Evolutionary conservation across 106 monocot species (phyloP).

Genomic region (Dendrobium nobile): DNA sequence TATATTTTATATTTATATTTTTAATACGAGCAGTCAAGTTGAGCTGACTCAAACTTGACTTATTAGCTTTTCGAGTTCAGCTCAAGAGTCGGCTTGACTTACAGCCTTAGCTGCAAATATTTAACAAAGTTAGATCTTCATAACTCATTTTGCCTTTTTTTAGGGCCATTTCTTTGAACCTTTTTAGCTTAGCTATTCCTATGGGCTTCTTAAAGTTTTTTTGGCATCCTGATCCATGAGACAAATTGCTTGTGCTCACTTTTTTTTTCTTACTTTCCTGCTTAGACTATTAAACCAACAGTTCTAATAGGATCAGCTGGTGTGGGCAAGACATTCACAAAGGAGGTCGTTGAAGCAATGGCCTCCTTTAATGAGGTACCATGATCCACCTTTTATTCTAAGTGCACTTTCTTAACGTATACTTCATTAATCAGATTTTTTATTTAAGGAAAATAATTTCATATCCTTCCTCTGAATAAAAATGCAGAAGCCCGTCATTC

Average conservation of each 20-base stretch:
- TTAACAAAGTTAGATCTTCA: no score
- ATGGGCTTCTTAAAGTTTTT: no score
- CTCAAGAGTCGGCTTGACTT: no score
- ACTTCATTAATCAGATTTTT: neutral
- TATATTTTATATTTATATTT: no score
- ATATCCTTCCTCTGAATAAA: neutral
- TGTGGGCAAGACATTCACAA: conserved; percentile 68
- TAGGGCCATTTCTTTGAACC: neutral
- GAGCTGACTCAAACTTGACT: no score
- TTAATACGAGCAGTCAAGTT: no score
- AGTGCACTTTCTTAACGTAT: neutral
- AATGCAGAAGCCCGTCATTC: conserved; percentile 58
- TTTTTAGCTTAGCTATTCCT: neutral
- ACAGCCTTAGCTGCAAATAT: no score
- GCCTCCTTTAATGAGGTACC: conserved; percentile 71
- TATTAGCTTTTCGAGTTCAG: no score
- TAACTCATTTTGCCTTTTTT: neutral
- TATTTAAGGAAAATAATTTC: neutral
- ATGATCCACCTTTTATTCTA: neutral
- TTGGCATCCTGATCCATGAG: neutral
- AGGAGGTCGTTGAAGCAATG: conserved; percentile 81
- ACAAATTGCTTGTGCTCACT: neutral
- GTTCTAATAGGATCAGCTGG: conserved; percentile 75
- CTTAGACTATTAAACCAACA: conserved; percentile 70
- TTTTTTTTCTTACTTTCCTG: neutral